Evolutionary conservation across 192 early-diverging fungal genomes (phyloP), one percentile per base, ranked within the genome.

Genomic region (Ambispora gerdemannii): DNA sequence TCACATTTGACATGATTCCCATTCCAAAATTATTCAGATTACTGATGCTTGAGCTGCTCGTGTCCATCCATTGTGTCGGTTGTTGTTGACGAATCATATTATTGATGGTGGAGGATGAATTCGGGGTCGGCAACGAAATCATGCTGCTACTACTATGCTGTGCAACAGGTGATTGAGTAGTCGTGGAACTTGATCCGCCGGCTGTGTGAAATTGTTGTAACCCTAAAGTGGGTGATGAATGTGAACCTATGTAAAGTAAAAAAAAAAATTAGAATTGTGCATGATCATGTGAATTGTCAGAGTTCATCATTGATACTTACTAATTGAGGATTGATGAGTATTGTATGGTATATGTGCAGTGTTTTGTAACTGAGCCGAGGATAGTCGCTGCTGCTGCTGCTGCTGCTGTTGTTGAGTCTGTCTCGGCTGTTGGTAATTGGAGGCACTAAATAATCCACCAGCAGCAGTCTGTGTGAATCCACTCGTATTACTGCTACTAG

Each of bases 121-220:
- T 68, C 22, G 66, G 66, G 24, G 25, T 68, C 3, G 66, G 66
- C 7, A 68, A 28, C 27, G 66, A 33, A 35, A 68, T 25, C 30
- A 68, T 35, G 28, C 13, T 68, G 25, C 24, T 61, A 38, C 43
- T 63, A 59, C 27, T 7, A 27, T 47, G 35, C 24, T 50, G 27
- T 11, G 25, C 8, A 32, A 43, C 38, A 10, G 25, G 49, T 15
- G 63, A 24, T 50, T 65, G 63, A 30, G 63, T 61, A 17, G 43
- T 47, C 30, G 35, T 50, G n/a, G 63, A 30, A 22, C 27, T 8
- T 65, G 63, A 43, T 25, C 38, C 63, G 27, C 38, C 63, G 1
- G 43, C 43, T 49, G 15, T 22, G 30, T 4, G 34, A 22, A 63
- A 38, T 38, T 43, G 38, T 43, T 6, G 38, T 43, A 63, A 63